Evolutionary conservation across 2,329 filamentous ascomycete genomes (phyloP), one percentile per base, ranked within the genome.

Genomic region (Spiromastix sp.): DNA sequence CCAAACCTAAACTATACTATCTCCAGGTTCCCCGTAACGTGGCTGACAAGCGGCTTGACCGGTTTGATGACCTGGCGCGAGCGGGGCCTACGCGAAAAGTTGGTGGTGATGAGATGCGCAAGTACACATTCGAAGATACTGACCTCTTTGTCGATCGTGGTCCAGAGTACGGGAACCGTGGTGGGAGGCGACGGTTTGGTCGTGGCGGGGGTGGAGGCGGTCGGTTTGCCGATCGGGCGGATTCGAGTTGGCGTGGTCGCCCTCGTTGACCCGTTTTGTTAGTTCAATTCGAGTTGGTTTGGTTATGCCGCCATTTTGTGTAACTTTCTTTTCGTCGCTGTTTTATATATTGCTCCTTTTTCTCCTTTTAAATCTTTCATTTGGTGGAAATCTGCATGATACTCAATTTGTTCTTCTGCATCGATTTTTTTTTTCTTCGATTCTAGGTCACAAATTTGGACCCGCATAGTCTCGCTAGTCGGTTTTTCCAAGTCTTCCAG

Each of bases 61-160:
- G 67, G 33, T 64, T 82, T 11, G 66, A 70, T 11, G 50, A 57
- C 26, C 48, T 66, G 3, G 50, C 61, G 4, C 56, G 52, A 11
- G 58, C 62, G 39, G 54, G 63, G 21, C 41, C 59, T 20, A 48
- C 50, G 44, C 47, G 57, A 11, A 52, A 50, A 20, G 52, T 49
- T 10, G 57, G 62, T 10, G 60, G 59, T 11, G 68, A 73, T 34
- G 72, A 74, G 34, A 74, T 74, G 58, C 77, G 82, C 51, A 69
- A 81, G 20, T 85, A 84, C 53, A 80, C 78, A 0, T 86, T 86
- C 47, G 80, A 85, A 54, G 64, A 77, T 37, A 69, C 67, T 1
- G 74, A 78, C 40, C 51, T 59, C 4, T 75, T 86, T 36, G 79
- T 86, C 29, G 81, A 86, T 53, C 70, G 78, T 36, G 82, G 81